Percentiles rank a stretch among this genome's conserved stretches.
Evolutionary conservation across 78 protist species (phyloP).

Genomic region (Dictyostelium capitatum): DNA sequence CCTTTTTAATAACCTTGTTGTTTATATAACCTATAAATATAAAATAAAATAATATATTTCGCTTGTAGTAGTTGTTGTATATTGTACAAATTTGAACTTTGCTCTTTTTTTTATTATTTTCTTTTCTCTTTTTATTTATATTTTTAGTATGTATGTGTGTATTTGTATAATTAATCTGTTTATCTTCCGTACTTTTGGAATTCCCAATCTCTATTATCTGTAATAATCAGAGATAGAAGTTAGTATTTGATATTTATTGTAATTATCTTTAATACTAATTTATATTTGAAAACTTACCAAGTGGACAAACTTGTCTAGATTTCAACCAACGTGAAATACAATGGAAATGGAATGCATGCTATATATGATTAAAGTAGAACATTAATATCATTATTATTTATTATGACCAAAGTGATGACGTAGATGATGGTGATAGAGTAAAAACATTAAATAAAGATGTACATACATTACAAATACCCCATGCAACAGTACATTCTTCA

Average conservation of each 20-base stretch:
- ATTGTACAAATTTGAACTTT: too few species aligned
- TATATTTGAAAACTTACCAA: too few species aligned
- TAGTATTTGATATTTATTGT: neutral
- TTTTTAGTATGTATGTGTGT: too few species aligned
- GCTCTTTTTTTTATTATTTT: too few species aligned
- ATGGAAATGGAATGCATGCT: conserved; percentile 99
- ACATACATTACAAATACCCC: conserved; percentile 98
- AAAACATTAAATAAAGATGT: neutral
- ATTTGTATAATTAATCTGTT: neutral
- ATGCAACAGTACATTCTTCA: conserved; percentile 98
- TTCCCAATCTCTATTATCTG: conserved; percentile 61
- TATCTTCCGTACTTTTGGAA: conserved; percentile 83
- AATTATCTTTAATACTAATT: conserved; percentile 36
- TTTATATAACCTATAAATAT: too few species aligned
- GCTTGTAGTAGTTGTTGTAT: too few species aligned
- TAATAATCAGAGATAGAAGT: neutral
- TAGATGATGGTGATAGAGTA: neutral
- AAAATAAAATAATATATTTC: too few species aligned
- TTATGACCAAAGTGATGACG: neutral
- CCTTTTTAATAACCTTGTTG: too few species aligned
- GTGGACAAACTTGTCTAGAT: conserved; percentile 97
- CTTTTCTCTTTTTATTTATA: too few species aligned
- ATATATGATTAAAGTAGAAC: neutral
- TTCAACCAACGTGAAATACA: conserved; percentile 98
- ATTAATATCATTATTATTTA: neutral